Base-by-base conservation (phyloP, 1,284 basidiomycete genomes). In the Agroathelia rolfsii region DNA sequence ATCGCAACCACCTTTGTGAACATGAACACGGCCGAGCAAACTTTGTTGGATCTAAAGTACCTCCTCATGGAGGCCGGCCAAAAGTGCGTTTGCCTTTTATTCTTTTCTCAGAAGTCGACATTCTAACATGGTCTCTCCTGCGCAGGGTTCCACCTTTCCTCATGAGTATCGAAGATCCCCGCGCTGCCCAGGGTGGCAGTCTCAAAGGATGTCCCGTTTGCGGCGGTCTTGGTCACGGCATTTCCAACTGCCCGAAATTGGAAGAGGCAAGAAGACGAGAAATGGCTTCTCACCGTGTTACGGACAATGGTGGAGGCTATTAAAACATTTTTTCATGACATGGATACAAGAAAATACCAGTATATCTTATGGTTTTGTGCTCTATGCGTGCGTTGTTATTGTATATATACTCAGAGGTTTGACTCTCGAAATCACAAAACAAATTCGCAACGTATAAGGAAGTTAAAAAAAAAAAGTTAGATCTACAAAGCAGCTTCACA, bases 1-100 rank as follows among this genome's bases (percentile, higher is more conserved):
- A 92, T 97, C 35, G 95, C 95, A n/a, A 98, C 95, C 14, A 95
- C 95, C n/a, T 98, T 99, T 56, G 89, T 98, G 37, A 98, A 98
- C 53, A 92, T 93, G 80, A 88, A 87, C 49, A 95, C 93, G 2
- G 72, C 83, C 0, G 93, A 98, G 53, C 93, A 96, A 61, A 98
- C 94, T 1, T 61, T 98, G 29, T 59, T 98, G 40, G 95, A 99
- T 67, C 64, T 98, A 42, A 99, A 98, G 60, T 98, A 98, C 52
- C 61, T 99, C 31, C 62, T 98, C 32, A 84, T 95, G 68, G 95
- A 99, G 56, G 93, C 94, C 2, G 95, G 94, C 34, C 95, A 98
- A 61, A 92, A 92, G 86, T 84, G 39, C 34, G 74, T 66, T 27
- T 13, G 17, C 10, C 19, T 32, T 39, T 36, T 11, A 5, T 35